Evolutionary conservation across 176 grass and related monocot genomes (phyloP), one percentile per base, ranked within the genome.

Genomic region (Cenchrus fungigraminus): DNA sequence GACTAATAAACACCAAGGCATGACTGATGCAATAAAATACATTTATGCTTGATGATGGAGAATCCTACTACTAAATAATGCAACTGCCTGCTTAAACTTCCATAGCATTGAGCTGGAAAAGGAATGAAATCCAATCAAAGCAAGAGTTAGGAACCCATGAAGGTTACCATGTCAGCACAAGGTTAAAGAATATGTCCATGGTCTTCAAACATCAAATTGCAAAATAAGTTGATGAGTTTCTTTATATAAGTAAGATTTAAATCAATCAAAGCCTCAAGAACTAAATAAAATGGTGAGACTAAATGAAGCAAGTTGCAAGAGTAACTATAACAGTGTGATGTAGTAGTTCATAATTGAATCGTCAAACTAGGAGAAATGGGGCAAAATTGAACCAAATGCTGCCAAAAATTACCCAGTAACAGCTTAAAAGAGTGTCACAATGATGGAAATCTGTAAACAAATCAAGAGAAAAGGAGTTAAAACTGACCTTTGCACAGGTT

Each of bases 261-360:
- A 74, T 25, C 70, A 73, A 28, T 52, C 15, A 52, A 14, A 29
- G n/a, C 25, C 70, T 50, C 20, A 28, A 11, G 20, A 50, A 72
- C n/a, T 28, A 72, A 69, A 72, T 47, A 6, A 25, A 72, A 73
- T 15, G n/a, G 22, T 31, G 12, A 46, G 46, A 50, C 22, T 28
- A 73, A 52, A 51, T 6, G 47, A 73, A 73, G n/a, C 46, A 12
- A 73, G 46, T 73, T 50, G n/a, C 46, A 51, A 73, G 70, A 74
- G 72, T 32, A 54, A 74, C 49, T 34, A 19, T 19, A 34, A 50
- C 46, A 52, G 22, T 29, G 45, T 29, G 12, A 1, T 72, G 44
- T 49, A 72, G 69, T 50, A 72, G 8, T 66, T 16, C 46, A 52
- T 29, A 51, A 52, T 51, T 29, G 6, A 73, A 73, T 74, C 71